Evolutionary conservation across 2,329 filamentous ascomycete species (phyloP).

Genomic region (Aspergillus sp.): DNA sequence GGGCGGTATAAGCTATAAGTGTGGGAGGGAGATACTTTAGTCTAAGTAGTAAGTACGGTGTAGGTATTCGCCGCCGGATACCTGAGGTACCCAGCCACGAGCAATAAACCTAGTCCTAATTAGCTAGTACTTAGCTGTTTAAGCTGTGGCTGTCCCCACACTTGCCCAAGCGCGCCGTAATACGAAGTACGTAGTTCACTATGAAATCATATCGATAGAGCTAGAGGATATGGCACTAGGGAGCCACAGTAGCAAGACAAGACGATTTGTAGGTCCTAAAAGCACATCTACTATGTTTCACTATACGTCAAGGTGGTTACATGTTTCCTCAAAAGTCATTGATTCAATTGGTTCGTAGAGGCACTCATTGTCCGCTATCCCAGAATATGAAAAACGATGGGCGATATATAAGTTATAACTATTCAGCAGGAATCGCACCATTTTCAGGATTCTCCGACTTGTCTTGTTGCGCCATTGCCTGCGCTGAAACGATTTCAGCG

Average conservation of each 20-base stretch:
- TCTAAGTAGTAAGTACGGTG: too few species aligned
- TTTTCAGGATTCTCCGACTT: constrained; percentile 60
- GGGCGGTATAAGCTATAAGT: not conserved
- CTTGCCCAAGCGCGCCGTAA: not conserved
- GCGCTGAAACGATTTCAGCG: constrained; percentile 96
- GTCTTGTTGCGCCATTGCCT: constrained; percentile 94
- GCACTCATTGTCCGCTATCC: constrained; percentile 27
- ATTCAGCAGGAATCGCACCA: constrained; percentile 26
- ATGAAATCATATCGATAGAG: not conserved
- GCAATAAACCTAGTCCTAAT: too few species aligned
- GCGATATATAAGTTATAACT: constrained; percentile 25
- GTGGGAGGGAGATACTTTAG: not conserved
- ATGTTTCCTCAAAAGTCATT: not conserved
- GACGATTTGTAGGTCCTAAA: not conserved
- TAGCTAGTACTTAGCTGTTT: too few species aligned
- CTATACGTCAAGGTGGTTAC: constrained; percentile 4
- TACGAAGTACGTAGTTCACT: not conserved
- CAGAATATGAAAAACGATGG: constrained; percentile 16
- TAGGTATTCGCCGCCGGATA: too few species aligned
- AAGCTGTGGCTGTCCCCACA: not conserved
- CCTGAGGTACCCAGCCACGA: too few species aligned
- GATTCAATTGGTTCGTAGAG: not conserved
- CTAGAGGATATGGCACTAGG: not conserved
- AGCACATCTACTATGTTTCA: not conserved
- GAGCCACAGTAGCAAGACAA: not conserved